Evolutionary conservation across 139 green algal species (phyloP), one percentile per base, ranked within the genome.

Genomic region (Chlamydomonas sp.): DNA sequence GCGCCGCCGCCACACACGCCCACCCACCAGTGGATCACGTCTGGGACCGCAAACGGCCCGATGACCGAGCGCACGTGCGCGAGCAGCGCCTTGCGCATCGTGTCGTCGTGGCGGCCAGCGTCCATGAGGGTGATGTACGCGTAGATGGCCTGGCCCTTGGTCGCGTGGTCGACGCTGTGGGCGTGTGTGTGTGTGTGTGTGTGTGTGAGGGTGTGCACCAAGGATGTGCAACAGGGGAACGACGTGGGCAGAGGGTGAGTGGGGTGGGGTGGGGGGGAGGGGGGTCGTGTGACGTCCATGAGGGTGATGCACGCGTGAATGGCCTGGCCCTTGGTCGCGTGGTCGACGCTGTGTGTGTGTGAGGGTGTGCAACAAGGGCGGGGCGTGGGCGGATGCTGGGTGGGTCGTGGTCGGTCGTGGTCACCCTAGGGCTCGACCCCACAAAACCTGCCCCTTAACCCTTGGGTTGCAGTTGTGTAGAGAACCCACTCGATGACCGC

Each of bases 251-350:
- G 43, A 20, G 43, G 43, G 20, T 13, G 43, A 54, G 43, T 13
- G 43, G 43, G 43, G 13, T 54, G 43, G 43, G 20, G 43, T 54
- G 16, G 20, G 43, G 20, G 43, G 43, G 16, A 20, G 13, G 43
- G 43, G 13, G 43, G 43, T 54, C 16, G 43, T 54, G 43, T n/a
- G n/a, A n/a, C 81, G 2, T 89, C 76, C 48, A 89, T 83, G 10
- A 98, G 81, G 2, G 88, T 95, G 3, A 98, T 91, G 70, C 90
- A 99, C 1, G 93, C 93, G 72, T 98, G 99, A 68, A 99, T 95
- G 39, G 79, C 88, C 58, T 90, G 82, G 16, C 93, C 94, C 36
- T 77, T 77, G 49, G 72, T 37, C 3, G 70, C 34, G 48, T 76
- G 70, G 2, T 71, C 69, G 3, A 74, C 28, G 28, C 36, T 35